Evolutionary conservation across 192 early-diverging fungal genomes (phyloP).

Genomic region (Backusella tuberculispora): DNA sequence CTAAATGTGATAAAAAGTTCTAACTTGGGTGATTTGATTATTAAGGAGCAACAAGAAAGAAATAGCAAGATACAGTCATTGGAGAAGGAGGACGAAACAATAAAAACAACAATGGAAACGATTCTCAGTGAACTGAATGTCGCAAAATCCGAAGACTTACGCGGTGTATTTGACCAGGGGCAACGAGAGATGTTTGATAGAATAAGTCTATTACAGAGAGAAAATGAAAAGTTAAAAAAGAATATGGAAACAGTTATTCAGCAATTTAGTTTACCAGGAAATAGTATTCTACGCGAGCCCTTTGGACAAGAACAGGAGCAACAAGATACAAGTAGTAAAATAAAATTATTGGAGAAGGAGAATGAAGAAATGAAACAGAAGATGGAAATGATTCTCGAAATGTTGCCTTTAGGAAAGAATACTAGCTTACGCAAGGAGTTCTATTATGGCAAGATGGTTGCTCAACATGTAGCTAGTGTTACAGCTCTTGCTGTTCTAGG

Average conservation of each 20-base stretch:
- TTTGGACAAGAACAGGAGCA: background rate
- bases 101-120: background rate
- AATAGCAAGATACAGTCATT: background rate
- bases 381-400: background rate
- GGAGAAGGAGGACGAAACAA: background rate
- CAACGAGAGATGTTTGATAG: background rate
- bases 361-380: conserved; percentile 8
- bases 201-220: background rate
- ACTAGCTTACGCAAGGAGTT: background rate
- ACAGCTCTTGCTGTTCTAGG: background rate
- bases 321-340: background rate
- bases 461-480: background rate
- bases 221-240: conserved; percentile 2
- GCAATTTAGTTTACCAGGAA: background rate
- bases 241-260: background rate
- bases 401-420: background rate
- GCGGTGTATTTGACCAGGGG: too few relatives aligned
- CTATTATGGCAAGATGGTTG: background rate
- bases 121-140: background rate
- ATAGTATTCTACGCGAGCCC: background rate
- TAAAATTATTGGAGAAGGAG: background rate
- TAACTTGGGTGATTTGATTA: background rate
- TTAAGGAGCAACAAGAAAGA: background rate
- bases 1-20: background rate
- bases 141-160: background rate